A percentile compares a stretch with the other conserved stretches of the same genome.
phyloP scores from a whole-genome alignment of 345 rosid genomes.

The Corchorus olitorius region DNA sequence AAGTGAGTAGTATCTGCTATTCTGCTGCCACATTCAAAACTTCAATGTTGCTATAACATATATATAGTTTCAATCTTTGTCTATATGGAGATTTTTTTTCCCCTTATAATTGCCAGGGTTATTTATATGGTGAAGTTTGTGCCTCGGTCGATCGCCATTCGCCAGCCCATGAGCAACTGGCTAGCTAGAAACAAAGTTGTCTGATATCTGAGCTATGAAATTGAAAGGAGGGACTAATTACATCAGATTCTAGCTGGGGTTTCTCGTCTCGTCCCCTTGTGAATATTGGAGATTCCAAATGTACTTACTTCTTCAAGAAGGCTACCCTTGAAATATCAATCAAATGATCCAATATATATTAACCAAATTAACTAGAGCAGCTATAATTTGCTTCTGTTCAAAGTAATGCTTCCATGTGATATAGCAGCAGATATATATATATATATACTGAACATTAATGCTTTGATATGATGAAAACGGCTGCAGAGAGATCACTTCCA shows the following conservation, averaged over 20 bases:
- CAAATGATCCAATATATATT: neutral
- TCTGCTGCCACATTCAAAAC: neutral
- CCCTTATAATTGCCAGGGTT: neutral
- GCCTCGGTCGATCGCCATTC: neutral
- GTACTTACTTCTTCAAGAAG: conserved; percentile 12
- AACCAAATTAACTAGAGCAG: neutral
- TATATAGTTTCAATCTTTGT: no score
- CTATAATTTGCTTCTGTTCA: no score
- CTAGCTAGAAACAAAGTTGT: neutral
- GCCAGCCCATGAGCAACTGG: neutral
- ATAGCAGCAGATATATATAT: neutral
- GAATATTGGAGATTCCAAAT: neutral
- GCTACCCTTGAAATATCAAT: neutral
- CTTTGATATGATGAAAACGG: neutral
- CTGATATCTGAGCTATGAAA: neutral
- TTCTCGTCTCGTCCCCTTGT: neutral
- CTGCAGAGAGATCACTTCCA: neutral
- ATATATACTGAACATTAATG: neutral
- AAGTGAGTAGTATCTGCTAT: no score
- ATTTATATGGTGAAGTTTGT: neutral
- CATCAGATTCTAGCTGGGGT: conserved; percentile 5
- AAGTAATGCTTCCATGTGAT: no score
- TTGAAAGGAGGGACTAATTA: neutral
- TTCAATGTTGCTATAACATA: neutral
- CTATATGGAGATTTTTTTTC: no score